Base-by-base conservation (phyloP, 2,329 filamentous ascomycete species). In the Cladosporium cucumerinum region DNA sequence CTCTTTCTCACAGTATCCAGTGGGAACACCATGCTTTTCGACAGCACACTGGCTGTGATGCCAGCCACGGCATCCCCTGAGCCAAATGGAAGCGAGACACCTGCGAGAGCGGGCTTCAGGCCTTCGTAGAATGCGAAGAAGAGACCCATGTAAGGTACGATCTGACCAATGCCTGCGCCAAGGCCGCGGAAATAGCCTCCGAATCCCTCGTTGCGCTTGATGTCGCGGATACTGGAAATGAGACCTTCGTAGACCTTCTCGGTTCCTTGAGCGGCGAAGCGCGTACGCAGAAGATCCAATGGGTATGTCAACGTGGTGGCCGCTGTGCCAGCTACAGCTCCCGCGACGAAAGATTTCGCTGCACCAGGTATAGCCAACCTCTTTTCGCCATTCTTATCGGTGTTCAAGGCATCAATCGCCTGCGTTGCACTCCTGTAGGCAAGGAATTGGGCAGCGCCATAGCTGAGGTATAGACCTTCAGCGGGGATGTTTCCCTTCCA, bases 401-500 rank as follows among this genome's bases (percentile, higher is more conserved):
- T 36, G 25, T 18, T n/a, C 5, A 61, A 30, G 23, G 63, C 57
- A 49, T 60, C 57, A 11, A 97, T 84, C 26, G 87, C 79, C 68
- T 91, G 80, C 1, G 90, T 91, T 26, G 87, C 84, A 60, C 87
- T 87, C 65, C 92, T 89, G 81, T 99, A 99, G 30, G 91, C 84
- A 32, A 91, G 89, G 82, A 99, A 99, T 78, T 99, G 95, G 36
- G 91, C 82, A 68, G 90, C 90, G 68, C 92, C 89, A 80, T 98
- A 99, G 77, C 88, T 89, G 69, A 99, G 84, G 80, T 99, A 99
- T 80, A 99, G 88, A 68, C 95, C 80, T 83, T 98, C 95, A 60
- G 95, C 95, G 46, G 95, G 93, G 66, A 99, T 87, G 76, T 99
- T 99, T 76, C 95, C 95, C 82, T 98, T 98, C 95, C 95, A 99